phyloP scores from a whole-genome alignment of 495 filamentous ascomycete species.

The Neohortaea acidophila region DNA sequence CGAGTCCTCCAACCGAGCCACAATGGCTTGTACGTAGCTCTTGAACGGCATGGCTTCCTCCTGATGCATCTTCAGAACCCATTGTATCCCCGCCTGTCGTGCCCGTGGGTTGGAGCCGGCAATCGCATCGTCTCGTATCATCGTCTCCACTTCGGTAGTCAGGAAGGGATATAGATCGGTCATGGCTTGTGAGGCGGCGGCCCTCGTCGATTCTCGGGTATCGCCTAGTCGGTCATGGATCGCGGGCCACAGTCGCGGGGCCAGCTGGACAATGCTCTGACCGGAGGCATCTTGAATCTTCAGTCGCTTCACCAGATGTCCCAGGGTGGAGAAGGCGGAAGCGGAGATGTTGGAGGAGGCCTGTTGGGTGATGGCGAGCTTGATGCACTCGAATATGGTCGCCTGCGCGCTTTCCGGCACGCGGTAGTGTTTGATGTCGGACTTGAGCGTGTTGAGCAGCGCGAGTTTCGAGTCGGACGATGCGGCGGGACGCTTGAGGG shows the following conservation, averaged over 20 bases:
- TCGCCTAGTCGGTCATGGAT: constrained; percentile 80
- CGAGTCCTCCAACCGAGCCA: constrained; percentile 76
- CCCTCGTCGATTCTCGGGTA: constrained; percentile 63
- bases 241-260: constrained; percentile 48
- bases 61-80: constrained; percentile 65
- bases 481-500: constrained; percentile 50
- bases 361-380: constrained; percentile 51
- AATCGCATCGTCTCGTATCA: constrained; percentile 63
- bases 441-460: constrained; percentile 58
- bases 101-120: constrained; percentile 63
- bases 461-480: constrained; percentile 56
- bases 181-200: constrained; percentile 54
- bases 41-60: constrained; percentile 64
- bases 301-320: constrained; percentile 70
- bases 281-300: constrained; percentile 62
- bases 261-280: constrained; percentile 44
- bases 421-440: constrained; percentile 75
- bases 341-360: constrained; percentile 48
- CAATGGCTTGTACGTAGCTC: constrained; percentile 62
- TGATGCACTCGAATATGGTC: constrained; percentile 59
- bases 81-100: constrained; percentile 70
- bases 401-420: constrained; percentile 59
- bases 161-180: constrained; percentile 55
- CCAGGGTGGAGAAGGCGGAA: constrained; percentile 69
- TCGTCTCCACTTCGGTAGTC: constrained; percentile 57